These are phyloP conservation scores for Aureobasidium sp. DNA, from an alignment of 2,329 filamentous ascomycete species.

Conservation along the genomic window DNA sequence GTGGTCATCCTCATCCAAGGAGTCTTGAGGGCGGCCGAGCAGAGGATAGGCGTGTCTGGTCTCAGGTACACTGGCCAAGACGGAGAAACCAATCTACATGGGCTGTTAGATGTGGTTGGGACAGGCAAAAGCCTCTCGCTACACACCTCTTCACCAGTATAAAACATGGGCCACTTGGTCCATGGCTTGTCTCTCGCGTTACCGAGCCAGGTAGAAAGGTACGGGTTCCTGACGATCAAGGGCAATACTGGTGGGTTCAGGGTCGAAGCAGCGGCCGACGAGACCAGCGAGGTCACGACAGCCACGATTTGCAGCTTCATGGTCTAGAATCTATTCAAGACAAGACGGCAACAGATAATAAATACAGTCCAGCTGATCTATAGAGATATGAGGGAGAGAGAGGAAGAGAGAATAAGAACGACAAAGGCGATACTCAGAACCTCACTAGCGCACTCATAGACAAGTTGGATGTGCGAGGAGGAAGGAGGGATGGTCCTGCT, in stretches of 20 bases:
- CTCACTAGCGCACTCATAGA: slow-evolving; percentile 14
- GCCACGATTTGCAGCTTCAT: slow-evolving; percentile 19
- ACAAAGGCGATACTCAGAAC: background rate
- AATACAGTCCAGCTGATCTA: slow-evolving; percentile 3
- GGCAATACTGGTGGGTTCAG: slow-evolving; percentile 49
- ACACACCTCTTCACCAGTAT: slow-evolving; percentile 54
- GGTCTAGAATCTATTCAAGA: background rate
- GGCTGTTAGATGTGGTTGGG: too few relatives aligned
- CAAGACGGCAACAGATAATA: background rate
- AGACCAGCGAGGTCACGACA: slow-evolving; percentile 12
- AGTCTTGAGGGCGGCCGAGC: slow-evolving; percentile 60
- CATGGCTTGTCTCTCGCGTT: slow-evolving; percentile 67
- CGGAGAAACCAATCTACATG: slow-evolving; percentile 49
- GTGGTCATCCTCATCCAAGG: slow-evolving; percentile 40
- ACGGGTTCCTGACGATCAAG: slow-evolving; percentile 45
- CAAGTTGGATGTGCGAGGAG: background rate
- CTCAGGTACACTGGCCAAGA: slow-evolving; percentile 55
- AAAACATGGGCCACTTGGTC: slow-evolving; percentile 82
- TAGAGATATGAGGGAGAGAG: background rate
- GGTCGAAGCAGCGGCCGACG: slow-evolving; percentile 38
- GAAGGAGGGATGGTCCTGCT: background rate
- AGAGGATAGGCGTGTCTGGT: slow-evolving; percentile 56
- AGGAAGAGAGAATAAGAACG: background rate
- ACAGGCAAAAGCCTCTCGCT: too few relatives aligned
- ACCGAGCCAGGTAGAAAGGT: slow-evolving; percentile 49